phyloP scores from a whole-genome alignment of 2,329 filamentous ascomycete species.

The Cordyceps farinosa region DNA sequence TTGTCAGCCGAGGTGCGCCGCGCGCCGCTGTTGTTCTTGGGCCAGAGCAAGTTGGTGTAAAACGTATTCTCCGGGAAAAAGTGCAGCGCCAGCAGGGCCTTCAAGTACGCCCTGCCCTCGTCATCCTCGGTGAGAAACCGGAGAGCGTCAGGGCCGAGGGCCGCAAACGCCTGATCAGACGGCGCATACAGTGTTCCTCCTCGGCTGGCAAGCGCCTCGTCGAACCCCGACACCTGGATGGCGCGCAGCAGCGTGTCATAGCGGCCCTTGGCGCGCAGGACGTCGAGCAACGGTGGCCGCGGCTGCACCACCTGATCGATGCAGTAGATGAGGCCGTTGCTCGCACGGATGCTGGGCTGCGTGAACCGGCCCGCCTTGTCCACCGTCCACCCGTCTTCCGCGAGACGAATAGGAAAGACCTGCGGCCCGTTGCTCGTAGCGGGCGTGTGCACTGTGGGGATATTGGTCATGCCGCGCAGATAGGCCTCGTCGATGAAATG shows the following conservation, averaged over 20 bases:
- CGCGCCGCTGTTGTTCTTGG: not conserved
- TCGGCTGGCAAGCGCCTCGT: not conserved
- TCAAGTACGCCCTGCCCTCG: not conserved
- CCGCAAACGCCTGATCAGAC: slow-evolving; percentile 8
- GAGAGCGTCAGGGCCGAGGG: not conserved
- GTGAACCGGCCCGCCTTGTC: not conserved
- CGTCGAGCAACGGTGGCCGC: not conserved
- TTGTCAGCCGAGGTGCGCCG: not conserved
- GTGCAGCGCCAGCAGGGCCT: not conserved
- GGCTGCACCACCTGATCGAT: not conserved
- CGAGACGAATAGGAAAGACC: not conserved
- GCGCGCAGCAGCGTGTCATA: not conserved
- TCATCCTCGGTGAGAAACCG: not conserved
- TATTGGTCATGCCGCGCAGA: slow-evolving; percentile 5
- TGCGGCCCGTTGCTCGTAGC: not conserved
- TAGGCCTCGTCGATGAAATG: not conserved
- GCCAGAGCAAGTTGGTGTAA: slow-evolving; percentile 13
- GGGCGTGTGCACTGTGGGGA: not conserved
- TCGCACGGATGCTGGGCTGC: not conserved
- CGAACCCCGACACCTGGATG: not conserved
- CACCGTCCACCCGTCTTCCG: not conserved
- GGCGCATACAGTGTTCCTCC: slow-evolving; percentile 15
- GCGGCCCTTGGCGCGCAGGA: not conserved
- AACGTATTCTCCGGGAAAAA: not conserved
- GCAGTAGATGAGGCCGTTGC: slow-evolving; percentile 13